Evolutionary conservation across 768 basidiomycete genomes (phyloP).

Genomic region (Leccinellum albellum): DNA sequence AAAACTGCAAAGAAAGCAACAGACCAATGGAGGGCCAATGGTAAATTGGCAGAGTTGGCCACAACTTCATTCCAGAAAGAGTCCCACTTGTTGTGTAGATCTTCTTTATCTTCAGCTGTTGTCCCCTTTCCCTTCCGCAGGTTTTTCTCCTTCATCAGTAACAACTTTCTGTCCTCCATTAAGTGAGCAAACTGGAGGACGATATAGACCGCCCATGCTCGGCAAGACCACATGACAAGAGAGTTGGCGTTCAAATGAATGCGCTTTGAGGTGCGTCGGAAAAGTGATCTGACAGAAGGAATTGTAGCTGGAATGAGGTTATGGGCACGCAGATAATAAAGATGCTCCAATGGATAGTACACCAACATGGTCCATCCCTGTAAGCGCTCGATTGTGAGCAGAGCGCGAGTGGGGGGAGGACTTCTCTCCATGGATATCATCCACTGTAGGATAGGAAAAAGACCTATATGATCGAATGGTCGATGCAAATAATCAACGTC

Average conservation of each 20-base stretch:
- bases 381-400: slow-evolving; percentile 74
- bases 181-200: slow-evolving; percentile 73
- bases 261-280: slow-evolving; percentile 39
- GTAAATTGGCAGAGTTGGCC: slow-evolving; percentile 74
- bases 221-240: slow-evolving; percentile 67
- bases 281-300: slow-evolving; percentile 40
- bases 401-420: slow-evolving; percentile 63
- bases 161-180: slow-evolving; percentile 59
- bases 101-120: slow-evolving; percentile 49
- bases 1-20: slow-evolving; percentile 13
- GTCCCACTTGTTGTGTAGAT: slow-evolving; percentile 57
- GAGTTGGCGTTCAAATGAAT: slow-evolving; percentile 44
- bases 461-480: slow-evolving; percentile 40
- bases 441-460: slow-evolving; percentile 81
- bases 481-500: background rate
- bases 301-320: slow-evolving; percentile 57
- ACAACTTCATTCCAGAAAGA: slow-evolving; percentile 69
- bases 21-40: slow-evolving; percentile 81
- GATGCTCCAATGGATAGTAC: slow-evolving; percentile 77
- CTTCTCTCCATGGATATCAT: slow-evolving; percentile 69
- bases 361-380: slow-evolving; percentile 72
- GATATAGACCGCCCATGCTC: slow-evolving; percentile 80
- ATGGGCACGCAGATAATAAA: slow-evolving; percentile 63
- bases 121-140: slow-evolving; percentile 57
- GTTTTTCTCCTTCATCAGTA: slow-evolving; percentile 51